These are phyloP conservation scores for Voacanga thouarsii DNA, from an alignment of 257 asterid genomes.

Conservation along the genomic window DNA sequence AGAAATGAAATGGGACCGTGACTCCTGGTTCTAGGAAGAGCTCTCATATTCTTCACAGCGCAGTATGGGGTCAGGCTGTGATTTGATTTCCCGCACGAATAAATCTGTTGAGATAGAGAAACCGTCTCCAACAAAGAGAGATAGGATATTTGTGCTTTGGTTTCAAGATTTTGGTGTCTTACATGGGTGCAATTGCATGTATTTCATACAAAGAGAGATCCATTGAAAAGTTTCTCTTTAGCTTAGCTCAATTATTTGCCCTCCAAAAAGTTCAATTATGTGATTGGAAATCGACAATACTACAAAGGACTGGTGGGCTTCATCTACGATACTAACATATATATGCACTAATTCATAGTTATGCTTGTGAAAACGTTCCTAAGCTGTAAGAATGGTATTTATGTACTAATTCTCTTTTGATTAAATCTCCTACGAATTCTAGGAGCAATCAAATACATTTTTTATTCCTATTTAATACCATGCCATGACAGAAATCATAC, in stretches of 20 bases:
- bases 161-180: conserved; percentile 26
- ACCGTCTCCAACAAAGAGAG: conserved; percentile 3
- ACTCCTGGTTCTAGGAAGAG: not conserved
- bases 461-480: no score
- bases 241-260: conserved; percentile 22
- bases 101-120: conserved; percentile 13
- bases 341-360: not conserved
- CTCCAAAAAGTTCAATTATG: conserved; percentile 19
- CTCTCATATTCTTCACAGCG: conserved; percentile 23
- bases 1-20: no score
- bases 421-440: no score
- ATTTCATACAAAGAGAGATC: not conserved
- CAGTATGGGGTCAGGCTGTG: conserved; percentile 22
- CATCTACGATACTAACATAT: not conserved
- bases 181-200: conserved; percentile 10
- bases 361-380: not conserved
- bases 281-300: not conserved
- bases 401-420: no score
- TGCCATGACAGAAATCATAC: no score
- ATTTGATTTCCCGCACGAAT: conserved; percentile 27
- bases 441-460: no score
- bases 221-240: conserved; percentile 11
- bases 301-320: conserved; percentile 5
- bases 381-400: not conserved
- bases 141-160: not conserved